Percentiles rank a stretch among this genome's conserved stretches.
Evolutionary conservation across 805 yeast genomes (phyloP).

Genomic region (baker's yeast (Saccharomyces cerevisiae)): DNA sequence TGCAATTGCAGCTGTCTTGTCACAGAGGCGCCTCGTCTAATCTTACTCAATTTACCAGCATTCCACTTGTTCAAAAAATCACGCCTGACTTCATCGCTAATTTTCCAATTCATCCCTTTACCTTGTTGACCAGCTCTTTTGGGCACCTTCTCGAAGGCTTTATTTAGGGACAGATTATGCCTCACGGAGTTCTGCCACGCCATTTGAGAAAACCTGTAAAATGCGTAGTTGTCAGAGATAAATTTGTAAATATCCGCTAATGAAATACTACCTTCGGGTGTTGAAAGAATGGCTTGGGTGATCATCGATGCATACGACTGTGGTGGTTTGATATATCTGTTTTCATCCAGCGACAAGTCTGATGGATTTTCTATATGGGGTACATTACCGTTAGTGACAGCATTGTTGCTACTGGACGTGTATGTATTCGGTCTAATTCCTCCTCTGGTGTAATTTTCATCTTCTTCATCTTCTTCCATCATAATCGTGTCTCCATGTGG

Average conservation of each 20-base stretch:
- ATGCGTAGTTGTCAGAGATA: slow-evolving; percentile 79
- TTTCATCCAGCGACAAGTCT: slow-evolving; percentile 61
- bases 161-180: slow-evolving; percentile 86
- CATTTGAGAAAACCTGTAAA: slow-evolving; percentile 75
- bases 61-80: slow-evolving; percentile 77
- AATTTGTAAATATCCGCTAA: slow-evolving; percentile 85
- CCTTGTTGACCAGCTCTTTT: slow-evolving; percentile 90
- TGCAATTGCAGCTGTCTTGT: slow-evolving; percentile 71
- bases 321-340: slow-evolving; percentile 86
- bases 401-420: slow-evolving; percentile 8
- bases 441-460: background rate
- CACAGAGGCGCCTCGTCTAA: slow-evolving; percentile 69
- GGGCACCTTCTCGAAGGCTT: slow-evolving; percentile 95
- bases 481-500: background rate
- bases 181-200: slow-evolving; percentile 99
- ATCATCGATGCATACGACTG: slow-evolving; percentile 96
- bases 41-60: slow-evolving; percentile 61
- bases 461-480: background rate
- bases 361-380: slow-evolving; percentile 21
- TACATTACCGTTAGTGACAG: slow-evolving; percentile 6
- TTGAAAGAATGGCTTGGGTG: slow-evolving; percentile 87
- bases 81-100: slow-evolving; percentile 68
- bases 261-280: slow-evolving; percentile 76
- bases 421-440: background rate
- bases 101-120: slow-evolving; percentile 99